These are phyloP conservation scores for Talaromyces sp. DNA, from an alignment of 2,329 filamentous ascomycete genomes.

Conservation along the genomic window DNA sequence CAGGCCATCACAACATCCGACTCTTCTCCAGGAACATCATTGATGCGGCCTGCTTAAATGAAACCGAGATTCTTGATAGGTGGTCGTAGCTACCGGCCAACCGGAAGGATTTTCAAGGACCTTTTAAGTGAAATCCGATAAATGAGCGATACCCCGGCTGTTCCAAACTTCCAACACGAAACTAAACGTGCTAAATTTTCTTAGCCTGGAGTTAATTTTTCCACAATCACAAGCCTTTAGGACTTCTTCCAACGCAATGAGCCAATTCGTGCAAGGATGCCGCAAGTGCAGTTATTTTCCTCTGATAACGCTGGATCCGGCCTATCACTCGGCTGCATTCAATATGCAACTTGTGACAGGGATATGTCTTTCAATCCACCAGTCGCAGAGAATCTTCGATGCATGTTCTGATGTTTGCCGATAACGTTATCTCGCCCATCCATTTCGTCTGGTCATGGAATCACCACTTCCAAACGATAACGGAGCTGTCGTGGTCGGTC, in stretches of 20 bases:
- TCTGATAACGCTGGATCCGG: slow-evolving; percentile 10
- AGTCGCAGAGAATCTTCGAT: slow-evolving; percentile 9
- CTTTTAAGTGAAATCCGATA: neutral
- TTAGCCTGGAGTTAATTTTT: slow-evolving; percentile 14
- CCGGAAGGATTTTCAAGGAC: neutral
- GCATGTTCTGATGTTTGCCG: slow-evolving; percentile 16
- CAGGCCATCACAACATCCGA: neutral
- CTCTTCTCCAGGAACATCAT: neutral
- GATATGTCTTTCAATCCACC: slow-evolving; percentile 13
- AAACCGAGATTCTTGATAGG: neutral
- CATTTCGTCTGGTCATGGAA: neutral
- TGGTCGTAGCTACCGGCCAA: neutral
- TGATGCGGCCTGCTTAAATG: neutral
- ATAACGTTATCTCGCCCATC: slow-evolving; percentile 15
- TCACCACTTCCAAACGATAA: slow-evolving; percentile 8
- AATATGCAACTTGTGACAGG: slow-evolving; percentile 15
- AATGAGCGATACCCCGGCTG: slow-evolving; percentile 16
- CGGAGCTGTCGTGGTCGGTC: slow-evolving; percentile 1
- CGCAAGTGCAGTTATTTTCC: neutral
- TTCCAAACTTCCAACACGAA: slow-evolving; percentile 14
- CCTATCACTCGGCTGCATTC: neutral
- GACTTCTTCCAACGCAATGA: neutral
- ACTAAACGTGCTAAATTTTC: slow-evolving; percentile 7
- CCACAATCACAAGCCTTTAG: neutral
- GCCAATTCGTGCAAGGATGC: neutral